Evolutionary conservation across 1,139 yeast genomes (phyloP).

Genomic region (Saccharomyces uvarum): DNA sequence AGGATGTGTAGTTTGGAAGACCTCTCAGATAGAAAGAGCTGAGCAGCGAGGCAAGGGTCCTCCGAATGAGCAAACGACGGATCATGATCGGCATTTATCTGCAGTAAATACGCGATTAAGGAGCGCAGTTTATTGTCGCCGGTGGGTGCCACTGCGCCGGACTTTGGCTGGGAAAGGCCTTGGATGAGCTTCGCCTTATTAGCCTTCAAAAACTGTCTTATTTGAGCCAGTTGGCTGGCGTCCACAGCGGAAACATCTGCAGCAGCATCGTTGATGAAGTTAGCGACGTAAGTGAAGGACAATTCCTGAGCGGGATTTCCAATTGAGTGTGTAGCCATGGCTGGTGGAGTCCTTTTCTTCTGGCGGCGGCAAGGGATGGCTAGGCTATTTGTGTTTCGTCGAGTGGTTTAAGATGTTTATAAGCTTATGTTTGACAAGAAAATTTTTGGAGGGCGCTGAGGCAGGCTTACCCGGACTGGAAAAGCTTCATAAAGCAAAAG

Average conservation of each 20-base stretch:
- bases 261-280: background rate
- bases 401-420: background rate
- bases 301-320: background rate
- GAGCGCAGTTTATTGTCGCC: background rate
- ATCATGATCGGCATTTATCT: background rate
- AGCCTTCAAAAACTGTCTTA: background rate
- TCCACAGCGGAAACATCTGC: constrained; percentile 1
- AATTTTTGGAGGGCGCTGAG: background rate
- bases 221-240: background rate
- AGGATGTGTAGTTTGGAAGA: background rate
- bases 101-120: background rate
- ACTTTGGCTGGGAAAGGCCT: too few relatives aligned
- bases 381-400: background rate
- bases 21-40: background rate
- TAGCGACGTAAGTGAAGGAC: background rate
- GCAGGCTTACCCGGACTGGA: background rate
- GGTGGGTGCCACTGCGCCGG: too few relatives aligned
- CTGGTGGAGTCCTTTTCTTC: background rate
- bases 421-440: background rate
- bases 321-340: background rate
- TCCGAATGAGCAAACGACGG: background rate
- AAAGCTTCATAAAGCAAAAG: too few relatives aligned
- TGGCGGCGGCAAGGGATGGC: background rate
- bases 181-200: background rate
- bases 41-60: background rate